Percentiles rank a stretch among this genome's conserved stretches.
These are phyloP conservation scores for Colletotrichum sp. DNA, from an alignment of 2,329 filamentous ascomycete genomes.

Conservation along the genomic window DNA sequence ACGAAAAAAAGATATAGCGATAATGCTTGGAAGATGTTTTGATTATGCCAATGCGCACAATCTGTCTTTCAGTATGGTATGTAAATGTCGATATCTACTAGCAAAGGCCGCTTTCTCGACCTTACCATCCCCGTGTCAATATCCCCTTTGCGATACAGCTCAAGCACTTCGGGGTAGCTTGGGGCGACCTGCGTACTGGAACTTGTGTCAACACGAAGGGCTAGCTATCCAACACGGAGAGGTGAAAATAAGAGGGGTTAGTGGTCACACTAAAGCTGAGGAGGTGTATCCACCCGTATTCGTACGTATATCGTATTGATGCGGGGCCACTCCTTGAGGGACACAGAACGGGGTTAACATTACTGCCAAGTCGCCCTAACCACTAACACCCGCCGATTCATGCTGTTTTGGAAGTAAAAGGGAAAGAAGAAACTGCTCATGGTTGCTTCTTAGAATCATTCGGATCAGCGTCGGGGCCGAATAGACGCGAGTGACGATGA, in stretches of 20 bases:
- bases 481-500: background rate
- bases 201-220: background rate
- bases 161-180: background rate
- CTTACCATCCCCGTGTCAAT: no score
- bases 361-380: background rate
- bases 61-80: no score
- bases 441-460: background rate
- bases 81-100: no score
- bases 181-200: background rate
- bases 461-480: background rate
- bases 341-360: background rate
- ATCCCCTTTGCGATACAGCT: no score
- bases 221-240: no score
- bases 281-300: conserved; percentile 1
- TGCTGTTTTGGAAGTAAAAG: background rate
- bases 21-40: no score
- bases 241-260: background rate
- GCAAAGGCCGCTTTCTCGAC: no score
- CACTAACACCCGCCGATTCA: no score
- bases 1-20: no score
- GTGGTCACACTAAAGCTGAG: background rate
- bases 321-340: background rate
- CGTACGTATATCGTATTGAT: background rate
- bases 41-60: no score
- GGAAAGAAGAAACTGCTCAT: background rate